Evolutionary conservation across 169 alveolate species (phyloP), one percentile per base, ranked within the genome.

Genomic region (Condylostoma magnum): DNA sequence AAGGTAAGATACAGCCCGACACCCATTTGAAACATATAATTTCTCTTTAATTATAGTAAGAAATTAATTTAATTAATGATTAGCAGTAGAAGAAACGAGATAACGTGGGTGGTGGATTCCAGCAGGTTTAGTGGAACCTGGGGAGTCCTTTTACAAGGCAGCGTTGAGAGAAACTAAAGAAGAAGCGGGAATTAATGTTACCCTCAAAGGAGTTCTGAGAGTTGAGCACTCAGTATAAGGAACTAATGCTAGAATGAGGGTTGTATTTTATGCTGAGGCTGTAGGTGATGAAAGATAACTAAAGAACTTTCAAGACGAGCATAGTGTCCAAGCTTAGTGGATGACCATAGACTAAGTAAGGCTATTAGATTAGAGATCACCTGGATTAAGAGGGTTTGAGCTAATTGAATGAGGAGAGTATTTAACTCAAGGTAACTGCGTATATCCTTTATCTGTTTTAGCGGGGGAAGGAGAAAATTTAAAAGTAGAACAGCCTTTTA

Each of bases 41-140:
- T 63, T 63, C 30, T 22, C 73, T 33, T 43, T 63, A 4, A 57
- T 63, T 20, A 46, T 63, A 0, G 25, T 36, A 3, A 63, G 73
- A 34, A 22, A 63, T 44, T 33, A 20, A n/a, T 54, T 43, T 6
- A 57, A 57, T 4, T 44, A 66, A 54, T 86, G 68, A 36, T 58
- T 82, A 31, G 86, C 93, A 8, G 90, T 86, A 1, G 73, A 82
- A 30, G 93, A 86, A 72, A 82, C 77, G n/a, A 37, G 76, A 3
- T 43, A 80, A 30, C 47, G 85, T 48, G 93, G 93, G 18, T 87
- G 93, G 91, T 82, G 90, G 87, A 48, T 87, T 5, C 90, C 90
- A n/a, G 94, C 90, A 47, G 94, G 94, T 12, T 69, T 75, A 18
- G 88, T 87, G 12, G 91, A 83, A 28, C 80, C 77, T 18, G 85